phyloP scores from a whole-genome alignment of 2,329 filamentous ascomycete species.

The Arthrobotrys entomopaga region DNA sequence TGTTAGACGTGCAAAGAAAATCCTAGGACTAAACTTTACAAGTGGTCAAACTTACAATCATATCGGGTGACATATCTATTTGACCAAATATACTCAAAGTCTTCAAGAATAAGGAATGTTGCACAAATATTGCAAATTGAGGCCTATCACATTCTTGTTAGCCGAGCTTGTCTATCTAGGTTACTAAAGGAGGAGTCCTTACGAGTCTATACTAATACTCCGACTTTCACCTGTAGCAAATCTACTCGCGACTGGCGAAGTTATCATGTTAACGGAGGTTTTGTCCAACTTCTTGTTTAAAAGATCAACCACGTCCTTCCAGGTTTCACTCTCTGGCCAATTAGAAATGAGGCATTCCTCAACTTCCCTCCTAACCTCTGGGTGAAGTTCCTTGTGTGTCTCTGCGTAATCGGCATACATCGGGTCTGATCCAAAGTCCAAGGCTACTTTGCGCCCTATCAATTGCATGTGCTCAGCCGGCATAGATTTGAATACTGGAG shows the following conservation, averaged over 20 bases:
- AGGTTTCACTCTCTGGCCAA: constrained; percentile 36
- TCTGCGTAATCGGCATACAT: not conserved
- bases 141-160: constrained; percentile 1
- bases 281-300: constrained; percentile 20
- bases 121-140: constrained; percentile 8
- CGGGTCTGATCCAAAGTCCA: not conserved
- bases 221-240: too few species aligned
- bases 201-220: constrained; percentile 4
- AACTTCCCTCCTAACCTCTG: not conserved
- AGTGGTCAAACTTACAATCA: too few species aligned
- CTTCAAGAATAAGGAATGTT: not conserved
- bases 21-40: too few species aligned
- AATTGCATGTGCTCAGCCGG: constrained; percentile 12
- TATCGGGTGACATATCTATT: too few species aligned
- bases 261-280: constrained; percentile 10
- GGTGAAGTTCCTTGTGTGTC: not conserved
- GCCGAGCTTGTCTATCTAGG: too few species aligned
- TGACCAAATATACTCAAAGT: not conserved
- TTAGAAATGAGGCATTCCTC: not conserved
- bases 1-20: not conserved
- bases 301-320: constrained; percentile 31
- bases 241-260: not conserved
- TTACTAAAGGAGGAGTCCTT: not conserved
- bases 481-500: constrained; percentile 24
- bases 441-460: not conserved